These are phyloP conservation scores for Penicillium sp. DNA, from an alignment of 2,329 filamentous ascomycete genomes.

Conservation along the genomic window DNA sequence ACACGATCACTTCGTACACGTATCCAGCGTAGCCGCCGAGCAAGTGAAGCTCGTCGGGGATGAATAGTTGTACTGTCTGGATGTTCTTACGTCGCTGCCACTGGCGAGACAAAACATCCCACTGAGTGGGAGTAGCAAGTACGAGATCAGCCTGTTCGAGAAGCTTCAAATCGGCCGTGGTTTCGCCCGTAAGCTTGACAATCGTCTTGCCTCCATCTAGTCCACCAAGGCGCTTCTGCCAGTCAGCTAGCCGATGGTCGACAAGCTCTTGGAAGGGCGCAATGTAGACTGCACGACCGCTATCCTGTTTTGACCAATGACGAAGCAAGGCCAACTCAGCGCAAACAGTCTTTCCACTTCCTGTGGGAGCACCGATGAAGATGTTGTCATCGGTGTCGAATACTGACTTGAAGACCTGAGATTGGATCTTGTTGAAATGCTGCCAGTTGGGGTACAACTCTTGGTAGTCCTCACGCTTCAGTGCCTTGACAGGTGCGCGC, in stretches of 20 bases:
- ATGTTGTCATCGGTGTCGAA: constrained; percentile 92
- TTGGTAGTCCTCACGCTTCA: constrained; percentile 82
- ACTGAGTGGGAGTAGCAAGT: constrained; percentile 87
- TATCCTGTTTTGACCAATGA: constrained; percentile 72
- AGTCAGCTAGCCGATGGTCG: constrained; percentile 76
- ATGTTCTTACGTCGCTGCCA: constrained; percentile 98
- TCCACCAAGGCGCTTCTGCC: constrained; percentile 71
- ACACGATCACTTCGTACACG: constrained; percentile 94
- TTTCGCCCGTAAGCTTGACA: constrained; percentile 91
- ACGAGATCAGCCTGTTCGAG: constrained; percentile 85
- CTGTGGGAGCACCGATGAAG: constrained; percentile 86
- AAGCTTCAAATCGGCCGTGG: constrained; percentile 81
- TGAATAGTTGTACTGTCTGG: constrained; percentile 83
- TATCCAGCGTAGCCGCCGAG: constrained; percentile 83
- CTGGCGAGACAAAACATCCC: constrained; percentile 92
- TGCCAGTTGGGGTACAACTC: constrained; percentile 78
- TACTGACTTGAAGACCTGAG: constrained; percentile 91
- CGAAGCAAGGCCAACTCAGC: constrained; percentile 89
- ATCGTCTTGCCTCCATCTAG: constrained; percentile 82
- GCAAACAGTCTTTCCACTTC: constrained; percentile 94
- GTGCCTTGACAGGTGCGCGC: constrained; percentile 78
- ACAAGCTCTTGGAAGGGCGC: constrained; percentile 93
- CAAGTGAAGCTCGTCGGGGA: constrained; percentile 93
- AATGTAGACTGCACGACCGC: constrained; percentile 84
- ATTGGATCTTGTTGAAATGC: constrained; percentile 96